Percentiles rank a stretch among this genome's conserved stretches.
These are phyloP conservation scores for Aspergillus cavernicola DNA, from an alignment of 495 filamentous ascomycete species.

Conservation along the genomic window DNA sequence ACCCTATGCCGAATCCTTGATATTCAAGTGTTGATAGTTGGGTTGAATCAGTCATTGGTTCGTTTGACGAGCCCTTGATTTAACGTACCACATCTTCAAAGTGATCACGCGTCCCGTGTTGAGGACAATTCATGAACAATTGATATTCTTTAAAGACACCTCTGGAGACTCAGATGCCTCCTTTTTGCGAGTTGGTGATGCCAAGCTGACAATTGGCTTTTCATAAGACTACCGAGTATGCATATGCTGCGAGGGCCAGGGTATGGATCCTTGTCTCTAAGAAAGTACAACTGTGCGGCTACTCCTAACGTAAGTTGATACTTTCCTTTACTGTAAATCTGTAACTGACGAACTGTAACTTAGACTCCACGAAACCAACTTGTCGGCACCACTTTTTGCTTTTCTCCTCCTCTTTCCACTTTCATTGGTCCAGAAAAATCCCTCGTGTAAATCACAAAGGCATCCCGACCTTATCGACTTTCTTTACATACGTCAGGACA, in stretches of 20 bases:
- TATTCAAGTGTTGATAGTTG: too few species aligned
- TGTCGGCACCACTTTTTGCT: slow-evolving; percentile 14
- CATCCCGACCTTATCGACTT: slow-evolving; percentile 12
- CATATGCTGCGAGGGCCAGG: slow-evolving; percentile 15
- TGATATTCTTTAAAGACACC: neutral
- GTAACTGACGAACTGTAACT: too few species aligned
- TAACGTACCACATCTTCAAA: too few species aligned
- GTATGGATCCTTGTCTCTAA: slow-evolving; percentile 11
- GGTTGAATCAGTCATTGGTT: too few species aligned
- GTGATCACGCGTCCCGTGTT: too few species aligned
- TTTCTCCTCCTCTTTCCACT: slow-evolving; percentile 6
- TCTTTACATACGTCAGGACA: slow-evolving; percentile 10
- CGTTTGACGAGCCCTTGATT: too few species aligned
- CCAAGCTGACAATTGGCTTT: slow-evolving; percentile 16
- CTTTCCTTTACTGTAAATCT: too few species aligned
- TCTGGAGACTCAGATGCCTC: neutral
- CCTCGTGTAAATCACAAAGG: slow-evolving; percentile 24
- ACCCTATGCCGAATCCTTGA: too few species aligned
- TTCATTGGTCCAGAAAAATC: slow-evolving; percentile 29
- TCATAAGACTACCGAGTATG: slow-evolving; percentile 6
- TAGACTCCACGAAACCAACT: neutral
- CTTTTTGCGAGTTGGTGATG: neutral
- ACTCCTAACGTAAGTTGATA: too few species aligned
- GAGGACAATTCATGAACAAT: too few species aligned
- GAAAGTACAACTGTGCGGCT: neutral